These are phyloP conservation scores for Lodderomyces elongisporus DNA, from an alignment of 1,139 yeast species.

Conservation along the genomic window DNA sequence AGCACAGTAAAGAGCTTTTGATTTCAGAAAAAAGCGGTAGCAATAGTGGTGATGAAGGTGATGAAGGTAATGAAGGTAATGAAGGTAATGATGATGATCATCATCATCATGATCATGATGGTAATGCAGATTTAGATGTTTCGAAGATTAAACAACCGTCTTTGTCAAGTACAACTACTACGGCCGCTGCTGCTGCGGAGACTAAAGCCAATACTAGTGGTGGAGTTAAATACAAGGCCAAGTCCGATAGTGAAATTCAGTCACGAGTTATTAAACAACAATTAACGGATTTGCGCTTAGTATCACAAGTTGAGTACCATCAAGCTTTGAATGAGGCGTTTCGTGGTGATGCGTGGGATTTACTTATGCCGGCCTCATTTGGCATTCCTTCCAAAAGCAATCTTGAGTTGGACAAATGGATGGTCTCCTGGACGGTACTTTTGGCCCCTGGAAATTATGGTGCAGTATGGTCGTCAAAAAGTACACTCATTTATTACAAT, in stretches of 20 bases:
- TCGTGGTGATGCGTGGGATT: slow-evolving; percentile 58
- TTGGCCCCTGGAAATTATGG: slow-evolving; percentile 56
- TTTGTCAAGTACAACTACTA: not conserved
- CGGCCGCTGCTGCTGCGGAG: not conserved
- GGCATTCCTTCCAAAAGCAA: slow-evolving; percentile 68
- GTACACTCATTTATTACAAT: slow-evolving; percentile 65
- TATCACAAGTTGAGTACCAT: slow-evolving; percentile 68
- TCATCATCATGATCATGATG: no score
- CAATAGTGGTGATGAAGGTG: no score
- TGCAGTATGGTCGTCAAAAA: slow-evolving; percentile 67
- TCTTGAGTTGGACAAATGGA: slow-evolving; percentile 68
- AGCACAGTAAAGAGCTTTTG: slow-evolving; percentile 33
- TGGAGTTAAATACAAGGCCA: no score
- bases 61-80: no score
- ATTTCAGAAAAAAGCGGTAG: slow-evolving; percentile 2
- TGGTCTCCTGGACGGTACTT: slow-evolving; percentile 75
- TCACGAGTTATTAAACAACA: slow-evolving; percentile 4
- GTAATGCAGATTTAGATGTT: not conserved
- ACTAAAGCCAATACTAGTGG: not conserved
- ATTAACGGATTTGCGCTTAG: slow-evolving; percentile 55
- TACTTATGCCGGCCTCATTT: slow-evolving; percentile 54
- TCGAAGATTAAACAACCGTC: not conserved
- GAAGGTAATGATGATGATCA: no score
- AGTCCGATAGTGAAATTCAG: slow-evolving; percentile 1
- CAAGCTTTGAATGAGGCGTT: slow-evolving; percentile 61